phyloP scores from a whole-genome alignment of 768 basidiomycete species.

The Tubosaeta sp. region DNA sequence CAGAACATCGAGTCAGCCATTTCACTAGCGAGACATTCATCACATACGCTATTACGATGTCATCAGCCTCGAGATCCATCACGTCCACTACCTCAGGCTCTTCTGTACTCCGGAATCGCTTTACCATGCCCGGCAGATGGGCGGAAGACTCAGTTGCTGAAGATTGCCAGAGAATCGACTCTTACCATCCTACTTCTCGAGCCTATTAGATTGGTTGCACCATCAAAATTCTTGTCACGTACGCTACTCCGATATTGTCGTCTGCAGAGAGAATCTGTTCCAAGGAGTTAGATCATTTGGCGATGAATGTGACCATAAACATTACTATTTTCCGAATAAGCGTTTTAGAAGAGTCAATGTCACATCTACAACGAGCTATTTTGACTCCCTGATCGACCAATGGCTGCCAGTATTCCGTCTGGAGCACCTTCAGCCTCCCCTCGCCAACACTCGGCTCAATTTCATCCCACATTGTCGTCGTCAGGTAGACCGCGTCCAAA shows the following conservation, averaged over 20 bases:
- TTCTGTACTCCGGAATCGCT: not conserved
- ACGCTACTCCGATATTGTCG: no score
- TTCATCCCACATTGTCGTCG: conserved; percentile 36
- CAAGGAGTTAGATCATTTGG: no score
- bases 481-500: conserved; percentile 31
- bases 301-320: no score
- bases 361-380: conserved; percentile 4
- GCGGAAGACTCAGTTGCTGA: not conserved
- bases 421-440: conserved; percentile 6
- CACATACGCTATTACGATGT: not conserved
- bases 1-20: not conserved
- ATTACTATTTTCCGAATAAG: not conserved
- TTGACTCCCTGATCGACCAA: conserved; percentile 11
- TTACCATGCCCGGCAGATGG: not conserved
- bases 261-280: no score
- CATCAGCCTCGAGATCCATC: not conserved
- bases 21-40: not conserved
- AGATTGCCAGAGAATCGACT: not conserved
- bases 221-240: no score
- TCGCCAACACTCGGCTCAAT: conserved; percentile 16
- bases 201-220: no score
- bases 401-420: not conserved
- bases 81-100: not conserved
- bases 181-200: no score
- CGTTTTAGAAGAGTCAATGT: conserved; percentile 4